Evolutionary conservation across 1,284 basidiomycete genomes (phyloP).

Genomic region (Chalciporus sp.): DNA sequence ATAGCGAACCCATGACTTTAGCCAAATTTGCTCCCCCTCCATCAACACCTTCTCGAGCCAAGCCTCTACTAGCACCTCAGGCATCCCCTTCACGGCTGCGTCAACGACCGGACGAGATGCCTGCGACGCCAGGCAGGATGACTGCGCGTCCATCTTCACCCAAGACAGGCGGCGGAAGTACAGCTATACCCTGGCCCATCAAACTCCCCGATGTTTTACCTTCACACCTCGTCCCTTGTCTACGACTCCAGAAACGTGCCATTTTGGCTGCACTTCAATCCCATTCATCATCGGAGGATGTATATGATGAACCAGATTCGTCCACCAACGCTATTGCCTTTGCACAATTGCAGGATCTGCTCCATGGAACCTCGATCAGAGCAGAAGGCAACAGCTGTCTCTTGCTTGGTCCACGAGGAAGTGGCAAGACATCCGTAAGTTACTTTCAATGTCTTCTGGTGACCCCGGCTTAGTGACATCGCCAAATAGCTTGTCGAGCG

Average conservation of each 20-base stretch:
- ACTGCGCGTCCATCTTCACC: constrained; percentile 12
- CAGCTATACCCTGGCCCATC: constrained; percentile 16
- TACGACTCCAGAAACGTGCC: constrained; percentile 60
- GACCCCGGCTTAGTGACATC: constrained; percentile 1
- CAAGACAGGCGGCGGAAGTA: constrained; percentile 12
- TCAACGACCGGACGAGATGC: constrained; percentile 1
- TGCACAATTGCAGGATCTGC: constrained; percentile 59
- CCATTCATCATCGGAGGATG: constrained; percentile 27
- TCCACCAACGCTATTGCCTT: constrained; percentile 53
- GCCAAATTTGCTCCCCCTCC: constrained; percentile 12
- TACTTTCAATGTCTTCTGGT: neutral
- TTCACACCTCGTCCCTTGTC: constrained; percentile 42
- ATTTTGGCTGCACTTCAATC: constrained; percentile 52
- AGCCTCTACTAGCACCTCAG: constrained; percentile 18
- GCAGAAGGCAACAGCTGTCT: constrained; percentile 92
- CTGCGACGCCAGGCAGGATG: constrained; percentile 25
- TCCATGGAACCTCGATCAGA: constrained; percentile 72
- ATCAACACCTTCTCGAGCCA: constrained; percentile 32
- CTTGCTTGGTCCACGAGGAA: constrained; percentile 79
- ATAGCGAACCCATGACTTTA: neutral
- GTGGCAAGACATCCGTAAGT: constrained; percentile 81
- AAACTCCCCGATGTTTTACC: constrained; percentile 35
- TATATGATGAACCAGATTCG: constrained; percentile 35
- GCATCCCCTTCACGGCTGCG: constrained; percentile 21
- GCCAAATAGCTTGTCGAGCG: constrained; percentile 56